Evolutionary conservation across 1,139 yeast genomes (phyloP), one percentile per base, ranked within the genome.

Genomic region (Pichia sp.): DNA sequence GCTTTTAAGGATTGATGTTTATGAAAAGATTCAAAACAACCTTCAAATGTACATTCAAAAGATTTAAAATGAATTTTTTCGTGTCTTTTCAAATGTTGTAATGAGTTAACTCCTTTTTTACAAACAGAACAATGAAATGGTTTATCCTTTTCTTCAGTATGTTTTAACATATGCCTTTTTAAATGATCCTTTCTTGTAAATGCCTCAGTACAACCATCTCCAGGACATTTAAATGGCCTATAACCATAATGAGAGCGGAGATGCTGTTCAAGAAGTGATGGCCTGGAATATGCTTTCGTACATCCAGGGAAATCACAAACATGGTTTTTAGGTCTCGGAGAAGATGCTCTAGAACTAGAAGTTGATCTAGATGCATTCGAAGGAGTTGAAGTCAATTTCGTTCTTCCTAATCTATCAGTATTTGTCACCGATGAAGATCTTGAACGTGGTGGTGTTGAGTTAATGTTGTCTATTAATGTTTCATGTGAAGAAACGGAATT

Each of bases 211-310:
- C 98, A 92, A 6, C 67, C 73, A 8, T 66, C 62, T 3, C 58
- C 51, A 0, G 68, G 57, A 63, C 99, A 92, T 44, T 62, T 63
- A 61, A 80, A 90, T 0, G 96, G 96, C 47, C 95, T 71, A 46
- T 83, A 82, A 51, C 87, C 86, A 2, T 86, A 78, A 62, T 92
- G 98, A 0, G 87, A 68, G 36, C 94, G 70, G 56, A 73, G 73
- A 62, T 90, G 98, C 60, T 88, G 96, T 40, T 84, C 86, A 45
- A 92, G 69, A 34, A 88, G 71, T 7, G 95, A 83, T 0, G 97
- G 97, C 49, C 90, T 75, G 11, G 86, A 70, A 61, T 88, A 92
- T 0, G 86, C 76, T 64, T 88, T 90, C 37, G 68, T 75, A 61
- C 98, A 92, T 3, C 78, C 83, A 6, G 72, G 76, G 52, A 71